Base-by-base conservation (phyloP, 805 yeast species). In the Hagleromyces aurorensis region DNA sequence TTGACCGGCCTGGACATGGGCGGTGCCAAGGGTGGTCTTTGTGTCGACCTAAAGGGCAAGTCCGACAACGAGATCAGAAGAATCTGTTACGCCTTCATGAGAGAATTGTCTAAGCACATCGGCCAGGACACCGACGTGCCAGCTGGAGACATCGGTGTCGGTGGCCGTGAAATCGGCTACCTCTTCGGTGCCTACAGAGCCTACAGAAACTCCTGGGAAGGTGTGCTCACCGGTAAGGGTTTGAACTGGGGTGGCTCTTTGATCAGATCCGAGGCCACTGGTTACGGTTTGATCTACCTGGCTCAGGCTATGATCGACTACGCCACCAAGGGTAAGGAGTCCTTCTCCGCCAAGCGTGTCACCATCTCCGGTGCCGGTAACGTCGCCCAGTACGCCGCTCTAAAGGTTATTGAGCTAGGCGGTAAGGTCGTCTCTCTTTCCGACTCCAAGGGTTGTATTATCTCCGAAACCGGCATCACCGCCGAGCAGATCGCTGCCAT, bases 21-120 rank as follows among this genome's bases (percentile, higher is more conserved):
- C 62, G 98, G 98, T 70, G 98, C 95, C 67, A 89, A 89, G 64
- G 98, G 98, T 75, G 98, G 98, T 63, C 72, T 94, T 38, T 96
- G 89, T 67, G 91, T 89, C 67, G 86, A 87, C 69, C 95, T 96
- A 54, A 89, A 89, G 75, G 94, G 89, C 58, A 81, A 78, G 65
- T 72, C 94, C 38, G 91, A 87, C 64, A 63, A 67, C 51, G 98
- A 89, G 71, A 89, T 89, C 67, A 80, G 98, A 72, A 78, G 94
- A 65, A 89, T 89, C 77, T 89, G 96, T 71, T 75, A 73, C 54
- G 72, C 96, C 30, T 89, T 89, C 74, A 89, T 89, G 95, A 72
- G 84, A 63, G 95, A 89, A 68, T 76, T 89, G 53, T 77, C 87
- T 45, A 80, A 94, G 64, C 87, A 87, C 76, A 89, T 89, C 66